Percentiles rank a stretch among this genome's conserved stretches.
Evolutionary conservation across 108 stramenopile genomes (phyloP).

Genomic region (Skeletonema menzelii): DNA sequence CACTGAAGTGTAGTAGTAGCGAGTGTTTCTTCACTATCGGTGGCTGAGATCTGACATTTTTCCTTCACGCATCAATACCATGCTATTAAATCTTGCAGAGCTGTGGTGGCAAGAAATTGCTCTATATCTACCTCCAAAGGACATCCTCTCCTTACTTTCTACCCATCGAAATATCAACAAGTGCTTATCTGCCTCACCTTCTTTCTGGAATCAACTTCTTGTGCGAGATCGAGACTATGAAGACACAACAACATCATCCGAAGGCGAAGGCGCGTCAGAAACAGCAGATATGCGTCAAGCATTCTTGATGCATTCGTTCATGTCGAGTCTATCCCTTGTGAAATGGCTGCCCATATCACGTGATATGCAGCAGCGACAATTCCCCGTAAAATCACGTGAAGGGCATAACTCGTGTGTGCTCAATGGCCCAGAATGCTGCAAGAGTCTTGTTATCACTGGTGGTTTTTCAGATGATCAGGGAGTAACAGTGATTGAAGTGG

Average conservation of each 20-base stretch:
- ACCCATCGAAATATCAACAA: conserved; percentile 25
- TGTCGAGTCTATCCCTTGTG: conserved; percentile 23
- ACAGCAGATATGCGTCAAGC: not conserved
- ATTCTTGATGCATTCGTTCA: conserved; percentile 32
- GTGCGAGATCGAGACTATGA: conserved; percentile 6
- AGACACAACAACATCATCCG: not conserved
- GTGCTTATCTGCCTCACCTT: conserved; percentile 18
- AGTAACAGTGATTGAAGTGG: conserved; percentile 13
- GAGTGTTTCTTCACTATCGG: no score
- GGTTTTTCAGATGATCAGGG: conserved; percentile 50
- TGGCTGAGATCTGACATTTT: no score
- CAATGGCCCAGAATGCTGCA: not conserved
- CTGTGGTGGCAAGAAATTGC: conserved; percentile 34
- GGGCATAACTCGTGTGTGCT: conserved; percentile 55
- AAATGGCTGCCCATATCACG: conserved; percentile 29
- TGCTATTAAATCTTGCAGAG: conserved; percentile 23
- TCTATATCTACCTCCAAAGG: conserved; percentile 27
- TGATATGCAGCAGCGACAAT: not conserved
- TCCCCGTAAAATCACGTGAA: conserved; percentile 39
- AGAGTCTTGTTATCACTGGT: conserved; percentile 47
- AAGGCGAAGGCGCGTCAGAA: not conserved
- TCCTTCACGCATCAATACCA: no score
- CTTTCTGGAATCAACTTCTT: conserved; percentile 42
- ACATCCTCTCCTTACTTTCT: conserved; percentile 43
- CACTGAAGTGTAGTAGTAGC: no score